Base-by-base conservation (phyloP, 331 rosid species). In the Pyrus hybrid region DNA sequence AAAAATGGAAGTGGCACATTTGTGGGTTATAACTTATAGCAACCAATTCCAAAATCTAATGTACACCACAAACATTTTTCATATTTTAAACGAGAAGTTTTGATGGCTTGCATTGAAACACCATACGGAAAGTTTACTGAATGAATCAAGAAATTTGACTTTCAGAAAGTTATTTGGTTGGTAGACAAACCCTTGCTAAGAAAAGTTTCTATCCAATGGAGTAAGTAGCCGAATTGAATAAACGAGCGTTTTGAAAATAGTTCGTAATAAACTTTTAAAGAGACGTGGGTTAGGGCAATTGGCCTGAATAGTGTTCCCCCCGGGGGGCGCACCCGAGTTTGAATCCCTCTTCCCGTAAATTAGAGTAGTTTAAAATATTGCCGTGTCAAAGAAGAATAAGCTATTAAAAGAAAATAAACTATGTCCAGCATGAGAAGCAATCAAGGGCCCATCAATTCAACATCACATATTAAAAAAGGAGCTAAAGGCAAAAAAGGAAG, bases 81-180 rank as follows among this genome's bases (percentile, higher is more conserved):
- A 51, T 51, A 51, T 51, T 51, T 51, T 17, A 37, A 22, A 68
- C 49, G 25, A 61, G 30, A 45, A 64, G 71, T 65, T 65, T 30
- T 13, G 37, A 9, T 49, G 29, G 14, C 57, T 33, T 60, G 18
- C 41, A 26, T 6, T 2, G 25, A 16, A 37, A 66, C 63, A 49
- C 13, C 80, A 20, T 2, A 54, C 17, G 17, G 10, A 45, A 33
- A 21, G 25, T 23, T 49, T 6, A 56, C 62, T 1, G 68, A 68
- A 67, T 67, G 62, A 21, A 22, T 33, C 16, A 26, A 16, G 45
- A 57, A 64, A 33, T 12, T 30, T 58, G 29, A 10, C 8, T 64
- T 10, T 72, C 33, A 79, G n/a, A 79, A 81, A 60, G 32, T 61
- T 33, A 64, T 37, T 58, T 45, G 56, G 81, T 53, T 60, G 56